Percentiles rank a stretch among this genome's conserved stretches.
These are phyloP conservation scores for Thielaviopsis musarum DNA, from an alignment of 2,329 filamentous ascomycete genomes.

Conservation along the genomic window DNA sequence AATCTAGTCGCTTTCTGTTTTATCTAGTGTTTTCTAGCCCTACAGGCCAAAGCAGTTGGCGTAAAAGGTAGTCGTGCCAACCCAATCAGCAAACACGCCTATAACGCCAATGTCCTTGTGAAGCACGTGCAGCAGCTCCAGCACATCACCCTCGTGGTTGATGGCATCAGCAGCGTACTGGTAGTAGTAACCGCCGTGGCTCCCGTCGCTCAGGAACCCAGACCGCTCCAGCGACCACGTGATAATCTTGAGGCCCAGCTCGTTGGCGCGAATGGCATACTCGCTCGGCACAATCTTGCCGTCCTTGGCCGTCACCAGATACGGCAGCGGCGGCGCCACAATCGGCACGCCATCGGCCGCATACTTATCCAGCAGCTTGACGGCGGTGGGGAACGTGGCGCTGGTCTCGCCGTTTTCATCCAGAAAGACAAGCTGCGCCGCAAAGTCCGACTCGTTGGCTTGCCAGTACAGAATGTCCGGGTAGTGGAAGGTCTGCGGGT, in stretches of 20 bases:
- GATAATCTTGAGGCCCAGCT: conserved; percentile 46
- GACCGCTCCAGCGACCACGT: conserved; percentile 54
- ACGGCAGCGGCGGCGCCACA: conserved; percentile 45
- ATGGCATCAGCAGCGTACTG: conserved; percentile 35
- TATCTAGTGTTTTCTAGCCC: not conserved
- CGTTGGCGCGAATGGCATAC: conserved; percentile 44
- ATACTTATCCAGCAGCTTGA: conserved; percentile 38
- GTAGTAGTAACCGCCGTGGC: conserved; percentile 37
- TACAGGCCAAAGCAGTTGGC: conserved; percentile 46
- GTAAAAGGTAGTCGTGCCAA: conserved; percentile 51
- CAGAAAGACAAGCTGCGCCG: conserved; percentile 44
- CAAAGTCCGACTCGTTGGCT: conserved; percentile 41
- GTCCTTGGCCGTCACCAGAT: conserved; percentile 36
- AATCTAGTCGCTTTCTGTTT: not conserved
- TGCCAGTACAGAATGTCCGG: conserved; percentile 52
- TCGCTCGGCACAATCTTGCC: conserved; percentile 42
- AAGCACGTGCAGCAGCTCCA: conserved; percentile 47
- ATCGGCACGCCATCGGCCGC: conserved; percentile 41
- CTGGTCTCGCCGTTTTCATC: conserved; percentile 42
- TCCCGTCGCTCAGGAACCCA: conserved; percentile 36
- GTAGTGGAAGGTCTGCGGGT: conserved; percentile 49
- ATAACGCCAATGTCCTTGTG: conserved; percentile 41
- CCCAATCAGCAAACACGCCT: conserved; percentile 54
- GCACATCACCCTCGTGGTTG: conserved; percentile 49
- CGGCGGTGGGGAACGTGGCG: conserved; percentile 33